A percentile compares a stretch with the other conserved stretches of the same genome.
phyloP scores from a whole-genome alignment of 306 rosid species.

The Rosa chinensis region DNA sequence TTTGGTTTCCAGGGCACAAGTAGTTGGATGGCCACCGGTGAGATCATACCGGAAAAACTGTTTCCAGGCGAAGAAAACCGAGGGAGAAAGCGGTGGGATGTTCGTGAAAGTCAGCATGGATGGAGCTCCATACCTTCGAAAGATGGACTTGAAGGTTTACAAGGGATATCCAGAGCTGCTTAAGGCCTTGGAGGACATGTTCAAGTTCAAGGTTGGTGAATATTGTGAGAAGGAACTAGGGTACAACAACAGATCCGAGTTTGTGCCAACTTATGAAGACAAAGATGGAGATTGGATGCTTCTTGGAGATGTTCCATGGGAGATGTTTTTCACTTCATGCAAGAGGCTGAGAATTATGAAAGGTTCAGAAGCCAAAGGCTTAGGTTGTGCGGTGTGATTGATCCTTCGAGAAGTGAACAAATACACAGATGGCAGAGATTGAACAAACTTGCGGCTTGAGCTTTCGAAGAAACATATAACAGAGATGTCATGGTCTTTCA shows the following conservation, averaged over 20 bases:
- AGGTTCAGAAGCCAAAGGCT: constrained; percentile 48
- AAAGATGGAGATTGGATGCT: constrained; percentile 67
- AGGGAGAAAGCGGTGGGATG: constrained; percentile 18
- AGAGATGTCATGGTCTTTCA: background rate
- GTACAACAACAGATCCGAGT: constrained; percentile 43
- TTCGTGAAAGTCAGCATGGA: constrained; percentile 55
- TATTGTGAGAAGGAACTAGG: constrained; percentile 41
- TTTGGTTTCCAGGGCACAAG: constrained; percentile 33
- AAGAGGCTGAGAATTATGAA: constrained; percentile 56
- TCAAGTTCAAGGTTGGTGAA: constrained; percentile 45
- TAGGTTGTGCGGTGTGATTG: constrained; percentile 39
- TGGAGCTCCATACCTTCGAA: constrained; percentile 56
- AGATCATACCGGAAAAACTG: constrained; percentile 38
- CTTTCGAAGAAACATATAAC: constrained; percentile 4
- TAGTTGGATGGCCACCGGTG: constrained; percentile 64
- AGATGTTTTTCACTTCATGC: constrained; percentile 46
- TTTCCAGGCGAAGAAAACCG: constrained; percentile 24
- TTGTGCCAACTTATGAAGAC: constrained; percentile 52
- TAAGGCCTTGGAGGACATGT: constrained; percentile 48
- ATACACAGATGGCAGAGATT: background rate
- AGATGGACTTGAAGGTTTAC: constrained; percentile 46
- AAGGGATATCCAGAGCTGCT: constrained; percentile 47
- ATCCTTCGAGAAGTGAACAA: background rate
- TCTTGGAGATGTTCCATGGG: constrained; percentile 62
- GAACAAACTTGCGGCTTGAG: constrained; percentile 14